phyloP scores from a whole-genome alignment of 495 filamentous ascomycete genomes.

The Poronia punctata region DNA sequence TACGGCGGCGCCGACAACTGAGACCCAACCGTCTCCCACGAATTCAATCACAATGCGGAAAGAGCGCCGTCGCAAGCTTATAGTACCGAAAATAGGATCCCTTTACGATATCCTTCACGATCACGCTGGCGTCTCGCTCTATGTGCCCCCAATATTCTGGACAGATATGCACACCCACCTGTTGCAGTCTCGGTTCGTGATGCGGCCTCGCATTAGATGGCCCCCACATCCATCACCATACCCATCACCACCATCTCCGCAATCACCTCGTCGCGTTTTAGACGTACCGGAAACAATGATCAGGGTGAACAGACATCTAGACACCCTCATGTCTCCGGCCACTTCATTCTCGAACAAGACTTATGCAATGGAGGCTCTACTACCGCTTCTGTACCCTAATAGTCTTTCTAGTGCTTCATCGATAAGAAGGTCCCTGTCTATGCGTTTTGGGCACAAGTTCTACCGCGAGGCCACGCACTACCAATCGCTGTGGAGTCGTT shows the following conservation, averaged over 20 bases:
- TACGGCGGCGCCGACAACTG: too few relatives aligned
- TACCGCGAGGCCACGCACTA: slow-evolving; percentile 27
- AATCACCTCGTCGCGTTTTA: slow-evolving; percentile 1
- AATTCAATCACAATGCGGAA: slow-evolving; percentile 9
- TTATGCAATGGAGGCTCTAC: slow-evolving; percentile 26
- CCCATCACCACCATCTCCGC: not conserved
- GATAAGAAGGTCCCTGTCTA: slow-evolving; percentile 22
- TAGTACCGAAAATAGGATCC: slow-evolving; percentile 33
- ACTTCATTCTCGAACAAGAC: slow-evolving; percentile 10
- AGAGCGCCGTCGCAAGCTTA: slow-evolving; percentile 12
- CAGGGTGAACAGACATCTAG: slow-evolving; percentile 23
- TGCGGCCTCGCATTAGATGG: slow-evolving; percentile 19
- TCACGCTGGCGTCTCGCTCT: slow-evolving; percentile 32
- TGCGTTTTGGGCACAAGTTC: slow-evolving; percentile 30
- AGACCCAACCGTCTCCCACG: too few relatives aligned
- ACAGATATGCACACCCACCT: slow-evolving; percentile 35
- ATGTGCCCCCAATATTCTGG: slow-evolving; percentile 38
- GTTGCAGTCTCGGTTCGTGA: slow-evolving; percentile 32
- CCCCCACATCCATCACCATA: not conserved
- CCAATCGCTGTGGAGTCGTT: slow-evolving; percentile 30
- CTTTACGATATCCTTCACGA: slow-evolving; percentile 42
- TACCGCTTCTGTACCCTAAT: slow-evolving; percentile 29
- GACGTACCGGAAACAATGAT: slow-evolving; percentile 23
- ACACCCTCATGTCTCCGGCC: slow-evolving; percentile 22
- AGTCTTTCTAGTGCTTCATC: slow-evolving; percentile 20